These are phyloP conservation scores for Carex scoparia DNA, from an alignment of 176 grass and related monocot genomes.

Conservation along the genomic window DNA sequence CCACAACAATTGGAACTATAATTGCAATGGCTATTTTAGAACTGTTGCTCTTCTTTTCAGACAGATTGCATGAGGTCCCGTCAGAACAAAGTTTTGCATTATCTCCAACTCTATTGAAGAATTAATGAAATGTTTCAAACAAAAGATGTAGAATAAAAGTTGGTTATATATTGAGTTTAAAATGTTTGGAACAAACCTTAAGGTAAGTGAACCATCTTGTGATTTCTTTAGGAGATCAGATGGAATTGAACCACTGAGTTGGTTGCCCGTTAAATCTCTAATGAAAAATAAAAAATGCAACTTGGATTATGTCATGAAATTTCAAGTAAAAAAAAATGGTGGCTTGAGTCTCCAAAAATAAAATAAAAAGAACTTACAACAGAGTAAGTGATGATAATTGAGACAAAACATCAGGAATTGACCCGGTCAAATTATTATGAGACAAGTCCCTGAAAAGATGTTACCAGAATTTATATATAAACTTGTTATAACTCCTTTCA, in stretches of 20 bases:
- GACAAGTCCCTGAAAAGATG: conserved; percentile 55
- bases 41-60: conserved; percentile 32
- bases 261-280: conserved; percentile 60
- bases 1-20: conserved; percentile 18
- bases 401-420: conserved; percentile 47
- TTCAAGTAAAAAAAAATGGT: not conserved
- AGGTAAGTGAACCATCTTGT: conserved; percentile 36
- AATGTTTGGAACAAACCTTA: conserved; percentile 34
- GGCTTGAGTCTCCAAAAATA: not conserved
- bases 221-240: conserved; percentile 32
- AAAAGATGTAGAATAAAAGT: not conserved
- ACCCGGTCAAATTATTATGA: conserved; percentile 50
- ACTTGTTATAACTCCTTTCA: not conserved
- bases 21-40: conserved; percentile 33
- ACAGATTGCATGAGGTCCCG: conserved; percentile 26
- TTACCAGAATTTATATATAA: not conserved
- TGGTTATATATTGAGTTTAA: not conserved
- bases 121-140: not conserved
- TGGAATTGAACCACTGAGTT: conserved; percentile 39
- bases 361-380: conserved; percentile 36
- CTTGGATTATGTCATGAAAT: not conserved
- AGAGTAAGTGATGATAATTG: conserved; percentile 29
- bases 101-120: conserved; percentile 29
- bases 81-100: conserved; percentile 42
- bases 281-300: not conserved